Percentiles rank a stretch among this genome's conserved stretches.
Evolutionary conservation across 148 eudicot genomes (phyloP).

Genomic region (Silene latifolia): DNA sequence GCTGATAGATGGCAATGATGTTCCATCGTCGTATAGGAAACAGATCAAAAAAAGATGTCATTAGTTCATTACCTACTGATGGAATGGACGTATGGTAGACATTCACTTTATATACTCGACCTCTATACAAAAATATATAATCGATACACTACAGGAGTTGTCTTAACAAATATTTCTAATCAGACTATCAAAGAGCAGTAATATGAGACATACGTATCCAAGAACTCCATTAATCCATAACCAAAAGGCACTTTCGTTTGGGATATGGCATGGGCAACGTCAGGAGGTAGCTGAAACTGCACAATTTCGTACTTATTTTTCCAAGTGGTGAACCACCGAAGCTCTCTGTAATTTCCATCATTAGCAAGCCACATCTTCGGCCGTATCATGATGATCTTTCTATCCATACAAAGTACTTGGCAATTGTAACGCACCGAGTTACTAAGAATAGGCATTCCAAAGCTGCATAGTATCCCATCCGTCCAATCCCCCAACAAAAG

Average conservation of each 20-base stretch:
- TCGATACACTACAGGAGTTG: not conserved
- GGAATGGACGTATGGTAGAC: too few relatives aligned
- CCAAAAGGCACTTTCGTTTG: conserved; percentile 78
- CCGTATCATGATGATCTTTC: conserved; percentile 84
- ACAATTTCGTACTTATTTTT: conserved; percentile 57
- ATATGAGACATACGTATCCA: conserved; percentile 63
- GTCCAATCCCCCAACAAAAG: conserved; percentile 78
- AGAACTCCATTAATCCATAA: conserved; percentile 73
- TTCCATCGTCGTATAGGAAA: too few relatives aligned
- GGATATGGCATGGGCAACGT: conserved; percentile 55
- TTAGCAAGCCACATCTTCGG: conserved; percentile 96
- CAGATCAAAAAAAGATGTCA: too few relatives aligned
- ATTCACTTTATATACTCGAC: too few relatives aligned
- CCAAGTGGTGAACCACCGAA: conserved; percentile 93
- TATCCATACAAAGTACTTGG: conserved; percentile 79
- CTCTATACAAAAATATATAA: too few relatives aligned
- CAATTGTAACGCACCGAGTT: conserved; percentile 91
- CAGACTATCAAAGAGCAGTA: not conserved
- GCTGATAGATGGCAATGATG: too few relatives aligned
- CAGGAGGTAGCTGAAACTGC: conserved; percentile 73
- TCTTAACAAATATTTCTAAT: not conserved
- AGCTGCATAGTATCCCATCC: conserved; percentile 81
- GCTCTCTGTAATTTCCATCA: conserved; percentile 95
- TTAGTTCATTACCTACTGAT: too few relatives aligned
- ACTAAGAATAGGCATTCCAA: conserved; percentile 87